A percentile compares a stretch with the other conserved stretches of the same genome.
Evolutionary conservation across 306 rosid species (phyloP).

Genomic region (Prinsepia uniflora): DNA sequence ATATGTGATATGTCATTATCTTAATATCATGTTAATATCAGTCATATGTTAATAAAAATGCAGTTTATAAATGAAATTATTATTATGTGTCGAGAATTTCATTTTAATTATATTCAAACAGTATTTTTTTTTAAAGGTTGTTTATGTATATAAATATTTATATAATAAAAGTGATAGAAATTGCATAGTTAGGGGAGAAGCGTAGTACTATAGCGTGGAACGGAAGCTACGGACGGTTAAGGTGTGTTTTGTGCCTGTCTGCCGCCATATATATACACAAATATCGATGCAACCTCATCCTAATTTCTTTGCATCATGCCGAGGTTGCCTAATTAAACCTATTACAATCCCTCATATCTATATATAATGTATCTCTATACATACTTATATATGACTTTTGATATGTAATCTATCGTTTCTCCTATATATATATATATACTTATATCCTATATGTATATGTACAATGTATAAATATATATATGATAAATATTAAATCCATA

Average conservation of each 20-base stretch:
- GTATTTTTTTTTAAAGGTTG: no score
- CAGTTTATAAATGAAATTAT: no score
- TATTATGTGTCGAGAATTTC: no score
- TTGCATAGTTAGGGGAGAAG: neutral
- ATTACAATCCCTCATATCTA: constrained; percentile 3
- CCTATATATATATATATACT: no score
- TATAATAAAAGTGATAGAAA: neutral
- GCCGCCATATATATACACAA: constrained; percentile 1
- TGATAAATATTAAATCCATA: no score
- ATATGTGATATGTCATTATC: no score
- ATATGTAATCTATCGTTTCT: neutral
- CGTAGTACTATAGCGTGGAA: constrained; percentile 1
- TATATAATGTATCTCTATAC: neutral
- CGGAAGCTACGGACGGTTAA: constrained; percentile 18
- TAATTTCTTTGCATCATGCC: neutral
- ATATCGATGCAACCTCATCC: neutral
- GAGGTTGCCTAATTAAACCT: constrained; percentile 2
- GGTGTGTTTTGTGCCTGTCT: constrained; percentile 20
- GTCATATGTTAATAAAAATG: no score
- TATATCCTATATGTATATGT: no score
- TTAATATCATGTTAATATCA: no score
- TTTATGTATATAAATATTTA: neutral
- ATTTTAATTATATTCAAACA: no score
- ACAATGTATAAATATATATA: no score
- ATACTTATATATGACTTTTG: neutral